Evolutionary conservation across 2,329 filamentous ascomycete species (phyloP).

Genomic region (Clarireedia paspali): DNA sequence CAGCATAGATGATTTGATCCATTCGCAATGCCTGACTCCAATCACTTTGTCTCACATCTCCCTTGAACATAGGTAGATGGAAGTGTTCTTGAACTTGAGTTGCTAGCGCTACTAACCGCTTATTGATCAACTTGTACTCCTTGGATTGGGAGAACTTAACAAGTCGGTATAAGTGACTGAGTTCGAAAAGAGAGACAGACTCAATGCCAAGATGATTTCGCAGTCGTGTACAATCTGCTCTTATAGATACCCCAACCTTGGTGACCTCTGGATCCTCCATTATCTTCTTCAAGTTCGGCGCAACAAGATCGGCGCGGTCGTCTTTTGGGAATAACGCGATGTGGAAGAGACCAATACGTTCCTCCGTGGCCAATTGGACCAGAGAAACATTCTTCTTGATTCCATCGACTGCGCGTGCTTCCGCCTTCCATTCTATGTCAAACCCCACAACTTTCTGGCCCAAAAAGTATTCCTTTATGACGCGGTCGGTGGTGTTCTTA

Average conservation of each 20-base stretch:
- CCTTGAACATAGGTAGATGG: conserved; percentile 69
- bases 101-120: conserved; percentile 56
- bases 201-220: conserved; percentile 57
- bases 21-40: conserved; percentile 60
- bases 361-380: conserved; percentile 73
- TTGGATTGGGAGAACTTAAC: conserved; percentile 54
- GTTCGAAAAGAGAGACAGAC: conserved; percentile 63
- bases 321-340: conserved; percentile 53
- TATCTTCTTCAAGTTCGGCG: conserved; percentile 61
- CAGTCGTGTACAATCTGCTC: conserved; percentile 62
- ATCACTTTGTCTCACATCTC: conserved; percentile 60
- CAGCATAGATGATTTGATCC: conserved; percentile 66
- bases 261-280: conserved; percentile 62
- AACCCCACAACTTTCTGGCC: conserved; percentile 70
- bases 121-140: conserved; percentile 53
- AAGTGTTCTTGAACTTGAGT: conserved; percentile 64
- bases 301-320: conserved; percentile 48
- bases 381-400: conserved; percentile 67
- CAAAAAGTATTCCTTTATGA: conserved; percentile 55
- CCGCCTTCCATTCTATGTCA: conserved; percentile 75
- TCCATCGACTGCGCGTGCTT: conserved; percentile 38
- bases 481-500: conserved; percentile 57
- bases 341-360: conserved; percentile 75
- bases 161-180: conserved; percentile 74
- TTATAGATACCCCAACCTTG: conserved; percentile 73